Conservation (phyloP, 495 filamentous ascomycete genomes). For the Diplogelasinospora grovesii region DNA sequence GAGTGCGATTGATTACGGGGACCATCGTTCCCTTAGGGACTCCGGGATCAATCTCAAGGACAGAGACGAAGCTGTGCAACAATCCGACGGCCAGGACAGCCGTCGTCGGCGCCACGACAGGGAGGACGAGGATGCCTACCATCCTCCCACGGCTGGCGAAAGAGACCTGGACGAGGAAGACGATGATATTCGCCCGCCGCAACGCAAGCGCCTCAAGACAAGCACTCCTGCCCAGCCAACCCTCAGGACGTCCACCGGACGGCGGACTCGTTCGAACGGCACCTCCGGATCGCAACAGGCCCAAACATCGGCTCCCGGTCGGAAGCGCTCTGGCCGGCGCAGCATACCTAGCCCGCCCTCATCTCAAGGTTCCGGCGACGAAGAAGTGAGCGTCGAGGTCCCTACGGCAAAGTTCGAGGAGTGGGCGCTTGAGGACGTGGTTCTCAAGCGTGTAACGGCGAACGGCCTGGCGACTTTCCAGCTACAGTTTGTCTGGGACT, state of each 20-base stretch:
- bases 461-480: conserved; percentile 2
- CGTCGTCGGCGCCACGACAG: conserved; percentile 4
- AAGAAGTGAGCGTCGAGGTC: neutral
- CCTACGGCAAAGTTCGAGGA: conserved; percentile 1
- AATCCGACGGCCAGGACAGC: conserved; percentile 1
- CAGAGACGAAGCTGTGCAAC: too few species aligned
- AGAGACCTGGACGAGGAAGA: conserved; percentile 7
- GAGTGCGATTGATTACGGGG: too few species aligned
- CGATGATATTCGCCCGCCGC: conserved; percentile 5
- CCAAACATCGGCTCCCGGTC: neutral
- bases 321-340: conserved; percentile 3
- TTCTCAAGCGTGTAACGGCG: neutral
- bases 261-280: conserved; percentile 1
- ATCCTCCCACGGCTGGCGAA: conserved; percentile 1
- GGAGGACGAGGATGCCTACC: conserved; percentile 2
- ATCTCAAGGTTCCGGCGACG: conserved; percentile 4
- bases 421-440: conserved; percentile 2
- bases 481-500: conserved; percentile 5
- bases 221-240: neutral
- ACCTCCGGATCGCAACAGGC: conserved; percentile 6
- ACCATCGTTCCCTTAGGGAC: too few species aligned
- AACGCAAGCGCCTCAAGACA: conserved; percentile 5
- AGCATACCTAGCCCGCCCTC: conserved; percentile 6
- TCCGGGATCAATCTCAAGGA: too few species aligned
- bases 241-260: neutral